phyloP scores from a whole-genome alignment of 208 protist genomes.

The Leishmania tarentolae region DNA sequence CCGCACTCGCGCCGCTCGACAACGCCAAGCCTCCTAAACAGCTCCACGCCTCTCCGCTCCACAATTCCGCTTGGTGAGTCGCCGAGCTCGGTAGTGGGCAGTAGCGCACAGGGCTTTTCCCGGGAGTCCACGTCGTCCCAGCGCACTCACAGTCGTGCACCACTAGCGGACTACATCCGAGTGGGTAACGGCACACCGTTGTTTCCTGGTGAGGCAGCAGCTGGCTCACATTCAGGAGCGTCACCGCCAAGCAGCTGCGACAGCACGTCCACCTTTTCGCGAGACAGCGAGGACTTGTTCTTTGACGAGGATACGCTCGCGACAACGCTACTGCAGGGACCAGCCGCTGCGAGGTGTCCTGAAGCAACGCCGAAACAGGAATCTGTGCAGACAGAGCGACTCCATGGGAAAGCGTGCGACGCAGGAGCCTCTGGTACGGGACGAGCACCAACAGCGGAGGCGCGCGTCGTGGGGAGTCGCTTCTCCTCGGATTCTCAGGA shows the following conservation, averaged over 20 bases:
- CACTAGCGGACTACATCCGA: background rate
- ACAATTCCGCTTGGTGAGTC: background rate
- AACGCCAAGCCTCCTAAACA: background rate
- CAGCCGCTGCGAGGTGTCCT: background rate
- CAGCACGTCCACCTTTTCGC: background rate
- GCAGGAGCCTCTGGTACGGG: background rate
- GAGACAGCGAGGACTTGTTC: conserved; percentile 18
- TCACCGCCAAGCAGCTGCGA: background rate
- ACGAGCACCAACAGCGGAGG: background rate
- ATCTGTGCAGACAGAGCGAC: background rate
- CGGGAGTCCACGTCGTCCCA: background rate
- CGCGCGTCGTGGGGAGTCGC: background rate
- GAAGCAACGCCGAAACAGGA: background rate
- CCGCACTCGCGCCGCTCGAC: background rate
- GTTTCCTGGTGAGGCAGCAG: too few species aligned
- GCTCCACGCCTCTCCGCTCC: background rate
- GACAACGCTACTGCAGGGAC: background rate
- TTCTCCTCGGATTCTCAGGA: background rate
- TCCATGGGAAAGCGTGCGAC: background rate
- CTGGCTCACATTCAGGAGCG: background rate
- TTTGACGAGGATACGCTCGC: conserved; percentile 33
- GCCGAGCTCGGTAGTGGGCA: background rate
- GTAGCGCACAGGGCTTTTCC: too few species aligned
- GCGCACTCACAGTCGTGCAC: background rate
- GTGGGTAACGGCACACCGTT: background rate